phyloP scores from a whole-genome alignment of 768 basidiomycete species.

The Hygrocybe punicea region DNA sequence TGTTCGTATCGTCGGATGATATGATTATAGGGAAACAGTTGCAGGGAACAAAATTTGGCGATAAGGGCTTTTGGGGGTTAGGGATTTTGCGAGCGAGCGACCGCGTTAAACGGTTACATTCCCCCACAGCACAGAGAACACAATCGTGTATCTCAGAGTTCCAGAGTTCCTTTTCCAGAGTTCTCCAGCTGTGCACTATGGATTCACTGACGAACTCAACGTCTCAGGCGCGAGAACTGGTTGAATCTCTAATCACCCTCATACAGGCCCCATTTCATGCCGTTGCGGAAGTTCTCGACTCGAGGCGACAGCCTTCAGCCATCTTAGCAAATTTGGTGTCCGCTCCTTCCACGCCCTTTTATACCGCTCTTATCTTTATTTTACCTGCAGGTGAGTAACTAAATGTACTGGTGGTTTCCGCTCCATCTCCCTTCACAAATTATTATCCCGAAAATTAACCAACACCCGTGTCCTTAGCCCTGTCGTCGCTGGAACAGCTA shows the following conservation, averaged over 20 bases:
- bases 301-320: conserved; percentile 48
- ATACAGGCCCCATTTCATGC: conserved; percentile 57
- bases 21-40: too few species aligned
- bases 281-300: conserved; percentile 52
- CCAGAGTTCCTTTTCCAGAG: too few species aligned
- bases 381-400: conserved; percentile 44
- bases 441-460: background rate
- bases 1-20: background rate
- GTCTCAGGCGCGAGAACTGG: conserved; percentile 32
- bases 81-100: too few species aligned
- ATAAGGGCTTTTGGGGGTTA: too few species aligned
- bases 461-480: conserved; percentile 18
- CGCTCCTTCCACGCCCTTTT: conserved; percentile 55
- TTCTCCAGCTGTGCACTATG: background rate
- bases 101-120: too few species aligned
- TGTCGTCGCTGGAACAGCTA: conserved; percentile 34
- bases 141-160: too few species aligned
- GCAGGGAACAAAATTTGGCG: too few species aligned
- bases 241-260: conserved; percentile 34
- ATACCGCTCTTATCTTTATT: conserved; percentile 57
- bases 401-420: conserved; percentile 13
- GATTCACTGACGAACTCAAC: background rate
- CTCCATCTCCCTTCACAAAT: conserved; percentile 26
- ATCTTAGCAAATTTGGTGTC: conserved; percentile 53
- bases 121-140: too few species aligned